Percentiles rank a stretch among this genome's conserved stretches.
Conservation (phyloP, 1,284 basidiomycete genomes). For the Trichosporon coremiiforme region DNA sequence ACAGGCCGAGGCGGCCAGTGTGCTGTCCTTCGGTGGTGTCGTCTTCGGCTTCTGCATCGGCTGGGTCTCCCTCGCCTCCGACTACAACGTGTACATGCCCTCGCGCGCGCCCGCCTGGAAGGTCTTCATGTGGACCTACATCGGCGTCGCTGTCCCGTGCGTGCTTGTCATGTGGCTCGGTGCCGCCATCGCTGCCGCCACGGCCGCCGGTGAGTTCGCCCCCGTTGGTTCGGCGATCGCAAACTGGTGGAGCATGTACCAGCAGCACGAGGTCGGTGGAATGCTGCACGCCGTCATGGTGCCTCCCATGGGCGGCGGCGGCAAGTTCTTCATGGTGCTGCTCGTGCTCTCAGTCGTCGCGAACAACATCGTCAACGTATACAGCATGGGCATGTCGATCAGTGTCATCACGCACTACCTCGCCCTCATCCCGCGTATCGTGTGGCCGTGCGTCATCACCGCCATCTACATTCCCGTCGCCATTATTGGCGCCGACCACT, state of each 20-base stretch:
- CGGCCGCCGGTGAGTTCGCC: conserved; percentile 35
- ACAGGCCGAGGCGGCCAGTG: conserved; percentile 43
- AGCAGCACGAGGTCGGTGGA: conserved; percentile 50
- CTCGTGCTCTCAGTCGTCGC: conserved; percentile 52
- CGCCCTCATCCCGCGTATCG: conserved; percentile 51
- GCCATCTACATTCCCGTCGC: conserved; percentile 52
- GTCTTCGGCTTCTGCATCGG: conserved; percentile 48
- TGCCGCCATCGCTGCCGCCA: conserved; percentile 50
- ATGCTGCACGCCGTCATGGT: conserved; percentile 52
- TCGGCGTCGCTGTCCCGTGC: conserved; percentile 54
- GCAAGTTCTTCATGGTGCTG: conserved; percentile 48
- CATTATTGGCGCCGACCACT: conserved; percentile 52
- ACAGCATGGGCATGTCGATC: conserved; percentile 48
- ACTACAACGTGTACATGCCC: conserved; percentile 57
- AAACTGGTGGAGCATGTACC: conserved; percentile 41
- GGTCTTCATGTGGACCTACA: conserved; percentile 54
- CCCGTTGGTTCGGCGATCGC: conserved; percentile 21
- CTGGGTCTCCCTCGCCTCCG: conserved; percentile 53
- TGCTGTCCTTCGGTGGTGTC: conserved; percentile 52
- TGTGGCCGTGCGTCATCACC: conserved; percentile 53
- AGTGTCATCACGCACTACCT: conserved; percentile 47
- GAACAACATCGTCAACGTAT: conserved; percentile 54
- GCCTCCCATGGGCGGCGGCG: conserved; percentile 43
- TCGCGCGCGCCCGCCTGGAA: conserved; percentile 47
- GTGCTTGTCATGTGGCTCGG: conserved; percentile 53